Base-by-base conservation (phyloP, 208 protist genomes). In the Strigomonas galati region DNA sequence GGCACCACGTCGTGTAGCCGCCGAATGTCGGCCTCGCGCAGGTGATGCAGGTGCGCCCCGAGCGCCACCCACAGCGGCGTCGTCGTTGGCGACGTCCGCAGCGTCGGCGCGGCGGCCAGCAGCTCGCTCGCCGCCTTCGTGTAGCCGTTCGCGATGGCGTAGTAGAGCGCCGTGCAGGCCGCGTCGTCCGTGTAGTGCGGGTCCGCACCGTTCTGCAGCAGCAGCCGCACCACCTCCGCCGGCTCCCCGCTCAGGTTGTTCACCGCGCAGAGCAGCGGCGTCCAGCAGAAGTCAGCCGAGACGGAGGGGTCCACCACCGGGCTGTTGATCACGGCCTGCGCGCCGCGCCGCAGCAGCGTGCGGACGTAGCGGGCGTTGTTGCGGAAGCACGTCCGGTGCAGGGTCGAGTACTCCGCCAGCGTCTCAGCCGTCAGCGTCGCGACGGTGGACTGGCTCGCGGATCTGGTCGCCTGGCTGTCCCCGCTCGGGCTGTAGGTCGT, bases 141-240 rank as follows among this genome's bases (percentile, higher is more conserved):
- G 71, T 93, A 96, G 59, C 85, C 81, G 71, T 96, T 96, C n/a
- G 81, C 84, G 56, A 96, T 91, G 72, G 90, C 87, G 62, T 96
- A 96, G 74, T 93, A 96, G 9, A 96, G 65, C 30, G 85, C 81
- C 0, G 85, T 93, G 76, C 90, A 93, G 35, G 72, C 67, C 14
- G 90, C 86, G 48, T 92, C 85, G 63, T 96, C 90, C 24, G 17
- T 67, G 55, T 83, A 85, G 27, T 78, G 53, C 64, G 77, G 73
- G 60, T 96, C 87, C 2, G 87, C 90, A n/a, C 85, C 90, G 0
- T 74, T 72, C 0, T 74, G 69, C 23, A 94, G 65, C 43, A 96
- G 62, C 66, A 88, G 67, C 43, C 65, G 67, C 53, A 94, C 87
- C 30, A 96, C 71, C 21, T 80, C 85, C 21, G 54, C 84, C 23